Conservation (phyloP, 192 early-diverging fungal genomes). For the Phlyctochytrium bullatum region DNA sequence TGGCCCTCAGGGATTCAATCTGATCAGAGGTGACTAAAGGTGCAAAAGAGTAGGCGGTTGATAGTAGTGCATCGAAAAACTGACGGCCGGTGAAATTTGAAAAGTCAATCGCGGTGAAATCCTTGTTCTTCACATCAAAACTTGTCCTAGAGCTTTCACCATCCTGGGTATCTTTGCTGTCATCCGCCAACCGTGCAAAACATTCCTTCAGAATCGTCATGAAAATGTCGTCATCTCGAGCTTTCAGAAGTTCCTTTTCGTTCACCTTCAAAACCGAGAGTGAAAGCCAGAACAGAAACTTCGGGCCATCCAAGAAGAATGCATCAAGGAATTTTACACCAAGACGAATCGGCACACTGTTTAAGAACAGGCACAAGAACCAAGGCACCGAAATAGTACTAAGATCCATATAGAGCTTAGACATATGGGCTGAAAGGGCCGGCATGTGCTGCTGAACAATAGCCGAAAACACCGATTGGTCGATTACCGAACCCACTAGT, state of each 20-base stretch:
- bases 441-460: conserved; percentile 49
- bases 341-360: conserved; percentile 46
- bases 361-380: conserved; percentile 61
- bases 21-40: conserved; percentile 40
- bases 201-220: conserved; percentile 51
- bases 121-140: conserved; percentile 15
- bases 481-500: conserved; percentile 57
- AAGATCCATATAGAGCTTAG: conserved; percentile 56
- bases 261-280: conserved; percentile 56
- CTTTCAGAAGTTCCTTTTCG: conserved; percentile 44
- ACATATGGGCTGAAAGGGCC: conserved; percentile 40
- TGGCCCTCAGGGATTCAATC: conserved; percentile 50
- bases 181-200: conserved; percentile 48
- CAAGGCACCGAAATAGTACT: conserved; percentile 59
- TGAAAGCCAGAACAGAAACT: conserved; percentile 59
- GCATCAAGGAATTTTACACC: conserved; percentile 53
- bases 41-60: conserved; percentile 41
- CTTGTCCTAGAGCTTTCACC: conserved; percentile 1
- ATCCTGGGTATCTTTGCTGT: conserved; percentile 14
- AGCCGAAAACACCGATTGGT: conserved; percentile 52
- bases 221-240: conserved; percentile 57
- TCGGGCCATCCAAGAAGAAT: conserved; percentile 66
- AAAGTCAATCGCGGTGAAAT: conserved; percentile 18
- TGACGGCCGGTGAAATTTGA: conserved; percentile 34
- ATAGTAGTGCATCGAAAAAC: conserved; percentile 42